phyloP scores from a whole-genome alignment of 768 basidiomycete genomes.

The Boletus fagicola region DNA sequence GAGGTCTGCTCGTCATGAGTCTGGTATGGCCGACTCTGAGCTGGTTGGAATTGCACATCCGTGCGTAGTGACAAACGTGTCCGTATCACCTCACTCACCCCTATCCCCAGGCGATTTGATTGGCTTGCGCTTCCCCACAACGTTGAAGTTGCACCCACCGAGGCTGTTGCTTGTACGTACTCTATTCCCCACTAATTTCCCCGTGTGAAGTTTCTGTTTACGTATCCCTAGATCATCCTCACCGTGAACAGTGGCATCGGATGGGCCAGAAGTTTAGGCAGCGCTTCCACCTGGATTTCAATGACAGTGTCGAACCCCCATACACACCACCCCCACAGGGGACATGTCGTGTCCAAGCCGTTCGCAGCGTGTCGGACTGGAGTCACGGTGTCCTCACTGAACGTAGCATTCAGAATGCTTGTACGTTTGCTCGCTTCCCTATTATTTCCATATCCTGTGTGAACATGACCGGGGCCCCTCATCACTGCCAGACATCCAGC shows the following conservation, averaged over 20 bases:
- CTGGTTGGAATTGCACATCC: too few species aligned
- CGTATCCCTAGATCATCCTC: constrained; percentile 53
- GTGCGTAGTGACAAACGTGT: constrained; percentile 37
- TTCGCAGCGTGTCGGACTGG: constrained; percentile 91
- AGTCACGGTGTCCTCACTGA: constrained; percentile 89
- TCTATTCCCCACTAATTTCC: background rate
- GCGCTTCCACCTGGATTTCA: constrained; percentile 53
- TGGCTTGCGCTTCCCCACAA: constrained; percentile 84
- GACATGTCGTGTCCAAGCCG: constrained; percentile 71
- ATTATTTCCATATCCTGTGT: background rate
- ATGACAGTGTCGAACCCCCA: constrained; percentile 38
- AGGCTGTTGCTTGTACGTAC: constrained; percentile 58
- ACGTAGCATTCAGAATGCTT: constrained; percentile 90
- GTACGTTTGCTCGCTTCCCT: constrained; percentile 44
- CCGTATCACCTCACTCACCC: constrained; percentile 4
- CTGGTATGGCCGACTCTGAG: too few species aligned
- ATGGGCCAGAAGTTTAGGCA: constrained; percentile 63
- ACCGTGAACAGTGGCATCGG: constrained; percentile 57
- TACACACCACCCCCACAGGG: constrained; percentile 47
- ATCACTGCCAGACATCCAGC: constrained; percentile 53
- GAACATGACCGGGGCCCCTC: background rate
- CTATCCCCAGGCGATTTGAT: constrained; percentile 43
- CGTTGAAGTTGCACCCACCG: constrained; percentile 56
- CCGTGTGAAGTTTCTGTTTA: background rate
- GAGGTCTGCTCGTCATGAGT: too few species aligned